Conservation (phyloP, 495 filamentous ascomycete genomes). For the Lepraria neglecta region DNA sequence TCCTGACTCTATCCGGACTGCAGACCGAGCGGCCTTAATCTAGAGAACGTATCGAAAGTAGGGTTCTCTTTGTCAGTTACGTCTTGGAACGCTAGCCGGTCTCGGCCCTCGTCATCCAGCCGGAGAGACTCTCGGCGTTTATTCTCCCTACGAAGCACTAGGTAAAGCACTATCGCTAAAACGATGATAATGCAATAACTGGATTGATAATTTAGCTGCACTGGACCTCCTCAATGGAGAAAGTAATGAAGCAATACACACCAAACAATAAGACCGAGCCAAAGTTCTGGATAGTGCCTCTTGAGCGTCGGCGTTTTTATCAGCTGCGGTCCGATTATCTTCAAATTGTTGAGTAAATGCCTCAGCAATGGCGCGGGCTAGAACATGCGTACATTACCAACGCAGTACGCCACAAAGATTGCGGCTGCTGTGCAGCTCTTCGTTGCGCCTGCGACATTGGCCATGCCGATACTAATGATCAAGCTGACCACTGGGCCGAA, state of each 20-base stretch:
- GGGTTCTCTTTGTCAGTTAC: conserved; percentile 71
- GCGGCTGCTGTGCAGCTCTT: conserved; percentile 69
- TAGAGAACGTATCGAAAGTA: conserved; percentile 69
- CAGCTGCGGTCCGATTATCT: conserved; percentile 66
- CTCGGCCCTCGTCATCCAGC: conserved; percentile 54
- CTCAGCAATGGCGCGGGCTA: neutral
- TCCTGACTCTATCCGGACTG: neutral
- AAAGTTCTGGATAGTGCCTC: conserved; percentile 63
- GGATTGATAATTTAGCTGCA: conserved; percentile 4
- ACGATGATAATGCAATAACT: conserved; percentile 65
- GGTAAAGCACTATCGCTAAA: conserved; percentile 48
- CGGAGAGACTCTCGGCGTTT: conserved; percentile 39
- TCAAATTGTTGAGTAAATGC: neutral
- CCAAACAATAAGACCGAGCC: conserved; percentile 67
- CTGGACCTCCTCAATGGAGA: conserved; percentile 12
- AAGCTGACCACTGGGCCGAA: conserved; percentile 61
- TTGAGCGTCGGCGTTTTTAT: conserved; percentile 54
- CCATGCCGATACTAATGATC: conserved; percentile 60
- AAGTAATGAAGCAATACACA: conserved; percentile 32
- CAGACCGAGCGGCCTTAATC: no score
- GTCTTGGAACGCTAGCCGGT: conserved; percentile 62
- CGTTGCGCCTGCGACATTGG: conserved; percentile 68
- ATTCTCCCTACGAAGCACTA: conserved; percentile 54
- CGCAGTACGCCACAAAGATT: conserved; percentile 68
- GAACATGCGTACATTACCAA: conserved; percentile 45